Evolutionary conservation across 176 grass and related monocot species (phyloP), one percentile per base, ranked within the genome.

Genomic region (Phragmites australis): DNA sequence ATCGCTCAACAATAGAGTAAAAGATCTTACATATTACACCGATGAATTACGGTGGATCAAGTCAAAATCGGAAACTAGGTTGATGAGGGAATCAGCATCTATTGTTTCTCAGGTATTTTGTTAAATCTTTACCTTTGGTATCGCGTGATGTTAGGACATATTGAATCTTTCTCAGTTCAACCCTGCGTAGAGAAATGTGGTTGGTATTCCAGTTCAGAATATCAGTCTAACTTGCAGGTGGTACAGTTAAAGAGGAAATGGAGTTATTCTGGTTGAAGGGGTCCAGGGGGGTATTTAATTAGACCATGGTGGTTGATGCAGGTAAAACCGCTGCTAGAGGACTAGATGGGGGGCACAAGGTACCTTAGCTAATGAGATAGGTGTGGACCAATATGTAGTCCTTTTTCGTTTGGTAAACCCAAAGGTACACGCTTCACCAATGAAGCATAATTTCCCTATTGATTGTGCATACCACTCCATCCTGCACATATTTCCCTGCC

Each of bases 41-140:
- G 88, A 94, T 70, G 88, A 94, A 85, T 74, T 98, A 22, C 83
- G 92, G 54, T 98, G 96, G 96, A 70, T 93, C 63, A 98, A 98
- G 53, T 94, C 95, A 68, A 64, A 85, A 72, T 89, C 92, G 0
- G 95, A 98, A 85, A 63, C 93, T 61, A 87, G 77, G 65, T 87
- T 98, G 63, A 94, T 98, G 92, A 90, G 86, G 56, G 86, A 91
- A 89, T 98, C 92, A 13, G 95, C 92, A 82, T 93, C 95, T 53
- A 93, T 94, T 61, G 95, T 91, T 59, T 94, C 92, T 65, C 92
- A 97, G 92, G 92, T 97, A 85, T 63, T 85, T 70, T 41, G 16
- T 37, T 81, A 29, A 63, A 51, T 22, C 80, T 49, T 9, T 82
- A 49, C 79, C 82, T 63, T 34, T 49, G 15, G n/a, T 59, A 34